Evolutionary conservation across 73 alveolate genomes (phyloP).

Genomic region (Tetrahymena thermophila): DNA sequence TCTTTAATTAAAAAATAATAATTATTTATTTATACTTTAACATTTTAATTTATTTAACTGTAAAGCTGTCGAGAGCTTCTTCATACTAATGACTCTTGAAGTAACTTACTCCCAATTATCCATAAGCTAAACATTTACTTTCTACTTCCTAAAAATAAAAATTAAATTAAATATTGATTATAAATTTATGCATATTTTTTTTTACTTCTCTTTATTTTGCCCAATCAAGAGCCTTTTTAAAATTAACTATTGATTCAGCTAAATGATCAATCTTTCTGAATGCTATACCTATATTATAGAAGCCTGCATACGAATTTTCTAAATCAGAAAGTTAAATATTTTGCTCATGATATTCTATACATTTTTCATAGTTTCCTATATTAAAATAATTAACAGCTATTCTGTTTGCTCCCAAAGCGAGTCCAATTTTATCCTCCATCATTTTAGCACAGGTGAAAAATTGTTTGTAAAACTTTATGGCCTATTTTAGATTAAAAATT

Average conservation of each 20-base stretch:
- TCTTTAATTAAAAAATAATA: background rate
- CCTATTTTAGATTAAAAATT: conserved; percentile 14
- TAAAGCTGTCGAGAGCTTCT: conserved; percentile 45
- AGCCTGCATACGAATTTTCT: conserved; percentile 94
- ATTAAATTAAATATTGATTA: background rate
- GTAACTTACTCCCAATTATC: conserved; percentile 63
- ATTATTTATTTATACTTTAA: background rate
- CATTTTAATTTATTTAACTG: background rate
- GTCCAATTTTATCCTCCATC: conserved; percentile 96
- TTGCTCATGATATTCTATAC: conserved; percentile 85
- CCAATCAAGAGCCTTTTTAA: conserved; percentile 88
- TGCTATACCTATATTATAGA: conserved; percentile 89
- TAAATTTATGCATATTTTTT: background rate
- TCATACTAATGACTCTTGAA: conserved; percentile 10
- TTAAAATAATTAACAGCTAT: conserved; percentile 91
- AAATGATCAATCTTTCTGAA: conserved; percentile 67
- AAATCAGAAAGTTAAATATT: conserved; percentile 85
- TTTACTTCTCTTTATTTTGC: conserved; percentile 67
- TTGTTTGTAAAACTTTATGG: conserved; percentile 89
- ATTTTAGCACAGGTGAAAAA: conserved; percentile 95
- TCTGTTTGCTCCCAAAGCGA: conserved; percentile 95
- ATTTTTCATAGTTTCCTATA: conserved; percentile 75
- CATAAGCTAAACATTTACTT: conserved; percentile 67
- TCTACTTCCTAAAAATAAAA: conserved; percentile 58
- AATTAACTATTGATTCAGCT: conserved; percentile 68